These are phyloP conservation scores for Auxenochlorella protothecoides DNA, from an alignment of 139 green algal genomes.

Conservation along the genomic window DNA sequence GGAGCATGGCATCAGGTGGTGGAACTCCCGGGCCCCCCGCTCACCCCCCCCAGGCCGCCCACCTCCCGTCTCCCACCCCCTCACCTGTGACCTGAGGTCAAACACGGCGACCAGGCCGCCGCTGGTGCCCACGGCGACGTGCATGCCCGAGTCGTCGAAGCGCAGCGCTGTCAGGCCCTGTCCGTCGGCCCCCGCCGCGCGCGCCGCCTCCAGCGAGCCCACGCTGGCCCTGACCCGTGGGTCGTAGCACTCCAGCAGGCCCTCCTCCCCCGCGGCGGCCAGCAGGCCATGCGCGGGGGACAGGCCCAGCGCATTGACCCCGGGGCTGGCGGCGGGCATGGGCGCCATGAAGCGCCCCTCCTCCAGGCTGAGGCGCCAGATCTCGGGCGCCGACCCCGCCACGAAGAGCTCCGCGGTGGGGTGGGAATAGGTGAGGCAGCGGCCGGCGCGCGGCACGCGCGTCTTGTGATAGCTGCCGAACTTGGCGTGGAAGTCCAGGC, in stretches of 20 bases:
- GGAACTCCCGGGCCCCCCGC: too few species aligned
- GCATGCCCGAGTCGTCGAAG: slow-evolving; percentile 69
- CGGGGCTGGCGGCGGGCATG: slow-evolving; percentile 44
- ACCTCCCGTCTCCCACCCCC: not conserved
- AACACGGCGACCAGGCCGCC: slow-evolving; percentile 79
- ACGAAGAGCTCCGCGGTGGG: slow-evolving; percentile 73
- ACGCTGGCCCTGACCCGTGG: slow-evolving; percentile 39
- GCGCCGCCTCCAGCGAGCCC: slow-evolving; percentile 54
- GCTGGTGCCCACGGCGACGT: slow-evolving; percentile 75
- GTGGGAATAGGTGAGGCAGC: slow-evolving; percentile 73
- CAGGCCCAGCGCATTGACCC: slow-evolving; percentile 66
- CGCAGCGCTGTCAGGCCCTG: slow-evolving; percentile 75
- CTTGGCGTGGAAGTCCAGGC: slow-evolving; percentile 78
- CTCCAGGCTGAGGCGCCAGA: slow-evolving; percentile 68
- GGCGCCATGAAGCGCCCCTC: slow-evolving; percentile 83
- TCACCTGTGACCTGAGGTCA: slow-evolving; percentile 57
- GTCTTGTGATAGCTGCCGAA: slow-evolving; percentile 84
- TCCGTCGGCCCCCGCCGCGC: slow-evolving; percentile 39
- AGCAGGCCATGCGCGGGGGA: slow-evolving; percentile 57
- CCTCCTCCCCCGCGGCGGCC: slow-evolving; percentile 74
- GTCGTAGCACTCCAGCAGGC: slow-evolving; percentile 90
- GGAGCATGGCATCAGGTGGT: too few species aligned
- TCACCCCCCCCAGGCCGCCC: not conserved
- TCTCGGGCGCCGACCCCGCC: slow-evolving; percentile 58
- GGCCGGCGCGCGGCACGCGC: slow-evolving; percentile 56